Evolutionary conservation across 2,329 filamentous ascomycete genomes (phyloP).

Genomic region (Pseudofabraea citricarpa): DNA sequence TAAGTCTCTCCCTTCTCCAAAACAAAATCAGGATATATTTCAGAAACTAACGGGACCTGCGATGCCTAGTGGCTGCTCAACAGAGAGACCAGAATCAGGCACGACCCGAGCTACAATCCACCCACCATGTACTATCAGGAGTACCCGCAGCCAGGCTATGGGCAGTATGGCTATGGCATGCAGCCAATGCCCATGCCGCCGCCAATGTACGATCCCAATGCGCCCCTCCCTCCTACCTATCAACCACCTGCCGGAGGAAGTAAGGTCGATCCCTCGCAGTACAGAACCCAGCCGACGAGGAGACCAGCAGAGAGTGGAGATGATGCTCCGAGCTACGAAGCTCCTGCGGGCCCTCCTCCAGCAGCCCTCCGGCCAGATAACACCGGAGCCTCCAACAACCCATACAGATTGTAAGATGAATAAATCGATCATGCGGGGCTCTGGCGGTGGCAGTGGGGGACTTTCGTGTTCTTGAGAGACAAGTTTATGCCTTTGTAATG

Average conservation of each 20-base stretch:
- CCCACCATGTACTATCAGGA: slow-evolving; percentile 34
- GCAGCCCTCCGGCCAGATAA: slow-evolving; percentile 24
- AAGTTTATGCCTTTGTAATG: slow-evolving; percentile 8
- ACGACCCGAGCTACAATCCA: slow-evolving; percentile 41
- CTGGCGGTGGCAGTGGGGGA: too few species aligned
- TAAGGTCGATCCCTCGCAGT: slow-evolving; percentile 51
- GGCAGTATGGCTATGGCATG: slow-evolving; percentile 42
- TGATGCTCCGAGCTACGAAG: slow-evolving; percentile 31
- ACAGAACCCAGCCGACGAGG: slow-evolving; percentile 25
- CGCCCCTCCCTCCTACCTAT: slow-evolving; percentile 49
- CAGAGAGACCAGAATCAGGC: slow-evolving; percentile 21
- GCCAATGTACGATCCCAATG: slow-evolving; percentile 50
- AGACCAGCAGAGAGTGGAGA: slow-evolving; percentile 23
- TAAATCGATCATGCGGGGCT: neutral
- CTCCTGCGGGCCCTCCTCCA: slow-evolving; percentile 47
- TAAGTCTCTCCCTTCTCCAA: slow-evolving; percentile 31
- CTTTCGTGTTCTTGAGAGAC: neutral
- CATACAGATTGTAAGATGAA: slow-evolving; percentile 22
- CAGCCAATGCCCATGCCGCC: slow-evolving; percentile 41
- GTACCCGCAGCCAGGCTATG: slow-evolving; percentile 29
- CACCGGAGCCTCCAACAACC: slow-evolving; percentile 29
- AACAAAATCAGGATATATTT: too few species aligned
- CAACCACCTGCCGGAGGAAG: slow-evolving; percentile 42
- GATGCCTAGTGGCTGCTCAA: slow-evolving; percentile 25
- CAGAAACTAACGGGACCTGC: too few species aligned